Evolutionary conservation across 805 yeast genomes (phyloP).

Genomic region (Saccharomycopsis sp.): DNA sequence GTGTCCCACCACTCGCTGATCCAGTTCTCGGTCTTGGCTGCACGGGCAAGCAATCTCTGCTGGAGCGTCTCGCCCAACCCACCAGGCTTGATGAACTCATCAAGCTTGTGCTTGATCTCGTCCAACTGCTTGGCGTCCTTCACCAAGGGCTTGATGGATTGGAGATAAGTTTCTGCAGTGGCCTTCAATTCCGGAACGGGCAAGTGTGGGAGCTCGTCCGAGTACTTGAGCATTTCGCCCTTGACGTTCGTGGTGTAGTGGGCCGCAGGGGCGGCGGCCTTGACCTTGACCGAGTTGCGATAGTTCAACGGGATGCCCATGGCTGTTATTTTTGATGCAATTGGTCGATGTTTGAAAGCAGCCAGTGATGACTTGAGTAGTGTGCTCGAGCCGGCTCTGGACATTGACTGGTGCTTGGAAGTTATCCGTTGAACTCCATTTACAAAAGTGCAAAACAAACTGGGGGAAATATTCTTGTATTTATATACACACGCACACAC

Average conservation of each 20-base stretch:
- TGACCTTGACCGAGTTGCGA: too few species aligned
- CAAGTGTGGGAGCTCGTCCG: slow-evolving; percentile 64
- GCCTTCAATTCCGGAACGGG: slow-evolving; percentile 79
- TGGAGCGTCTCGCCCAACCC: slow-evolving; percentile 67
- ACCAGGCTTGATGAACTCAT: slow-evolving; percentile 52
- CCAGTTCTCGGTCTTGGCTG: slow-evolving; percentile 70
- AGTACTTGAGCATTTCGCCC: slow-evolving; percentile 52
- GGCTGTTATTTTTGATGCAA: too few species aligned
- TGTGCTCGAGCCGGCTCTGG: too few species aligned
- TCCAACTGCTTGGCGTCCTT: slow-evolving; percentile 42
- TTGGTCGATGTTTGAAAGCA: too few species aligned
- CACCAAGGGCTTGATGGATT: slow-evolving; percentile 60
- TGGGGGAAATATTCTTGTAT: too few species aligned
- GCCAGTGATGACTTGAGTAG: too few species aligned
- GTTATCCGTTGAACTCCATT: too few species aligned
- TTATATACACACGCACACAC: too few species aligned
- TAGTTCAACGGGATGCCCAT: too few species aligned
- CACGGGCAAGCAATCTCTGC: slow-evolving; percentile 47
- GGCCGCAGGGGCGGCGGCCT: too few species aligned
- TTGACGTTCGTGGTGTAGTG: background rate
- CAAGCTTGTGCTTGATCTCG: slow-evolving; percentile 47
- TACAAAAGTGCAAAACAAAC: too few species aligned
- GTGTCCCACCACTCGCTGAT: slow-evolving; percentile 88
- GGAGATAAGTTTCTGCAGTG: slow-evolving; percentile 61
- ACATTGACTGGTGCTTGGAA: too few species aligned